Conservation (phyloP, 225 moss, liverwort and hornwort species). For the Takakia lepidozioides region DNA sequence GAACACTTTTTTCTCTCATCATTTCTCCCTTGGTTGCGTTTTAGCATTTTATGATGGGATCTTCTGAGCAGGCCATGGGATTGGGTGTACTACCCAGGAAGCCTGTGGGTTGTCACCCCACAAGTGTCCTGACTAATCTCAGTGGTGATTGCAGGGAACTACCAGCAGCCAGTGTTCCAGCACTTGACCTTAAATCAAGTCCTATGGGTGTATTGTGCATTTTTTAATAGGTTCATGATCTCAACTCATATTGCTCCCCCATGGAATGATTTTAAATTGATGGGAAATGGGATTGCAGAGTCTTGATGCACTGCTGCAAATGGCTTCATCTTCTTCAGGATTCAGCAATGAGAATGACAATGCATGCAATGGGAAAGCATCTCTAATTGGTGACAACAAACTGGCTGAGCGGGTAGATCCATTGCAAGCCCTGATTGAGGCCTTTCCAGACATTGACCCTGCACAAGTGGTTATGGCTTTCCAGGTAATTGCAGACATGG, state of each 20-base stretch:
- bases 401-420: constrained; percentile 9
- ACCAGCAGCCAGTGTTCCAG: too few species aligned
- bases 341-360: constrained; percentile 20
- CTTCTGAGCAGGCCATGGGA: too few species aligned
- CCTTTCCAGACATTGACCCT: constrained; percentile 17
- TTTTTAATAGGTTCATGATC: background rate
- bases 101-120: too few species aligned
- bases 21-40: too few species aligned
- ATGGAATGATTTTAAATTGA: background rate
- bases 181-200: too few species aligned
- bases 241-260: background rate
- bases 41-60: too few species aligned
- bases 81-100: too few species aligned
- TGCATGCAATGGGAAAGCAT: background rate
- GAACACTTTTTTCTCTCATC: too few species aligned
- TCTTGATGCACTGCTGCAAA: constrained; percentile 49
- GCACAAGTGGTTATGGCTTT: constrained; percentile 19
- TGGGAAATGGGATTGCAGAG: constrained; percentile 15
- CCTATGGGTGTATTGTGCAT: background rate
- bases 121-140: too few species aligned
- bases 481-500: constrained; percentile 19
- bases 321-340: constrained; percentile 41
- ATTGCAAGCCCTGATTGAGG: constrained; percentile 11
- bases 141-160: too few species aligned
- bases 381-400: constrained; percentile 9